Conservation (phyloP, 2,329 filamentous ascomycete genomes). For the Cladophialophora exuberans region DNA sequence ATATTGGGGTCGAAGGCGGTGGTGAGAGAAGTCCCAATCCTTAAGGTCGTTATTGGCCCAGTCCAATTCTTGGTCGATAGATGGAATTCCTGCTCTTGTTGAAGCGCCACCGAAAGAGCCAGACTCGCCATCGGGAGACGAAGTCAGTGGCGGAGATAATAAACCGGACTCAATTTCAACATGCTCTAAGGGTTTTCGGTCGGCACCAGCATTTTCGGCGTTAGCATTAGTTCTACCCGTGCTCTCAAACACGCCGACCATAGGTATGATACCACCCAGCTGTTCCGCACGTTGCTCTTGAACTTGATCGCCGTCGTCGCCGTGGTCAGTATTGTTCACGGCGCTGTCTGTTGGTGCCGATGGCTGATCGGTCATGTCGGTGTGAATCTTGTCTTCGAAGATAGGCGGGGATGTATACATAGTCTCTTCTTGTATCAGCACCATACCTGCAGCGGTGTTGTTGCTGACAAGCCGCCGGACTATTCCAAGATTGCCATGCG, state of each 20-base stretch:
- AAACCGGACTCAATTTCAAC: not conserved
- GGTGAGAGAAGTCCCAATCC: slow-evolving; percentile 31
- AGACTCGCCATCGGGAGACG: slow-evolving; percentile 1
- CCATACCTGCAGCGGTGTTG: slow-evolving; percentile 34
- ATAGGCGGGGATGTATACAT: slow-evolving; percentile 23
- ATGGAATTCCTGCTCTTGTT: slow-evolving; percentile 16
- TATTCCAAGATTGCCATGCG: slow-evolving; percentile 16
- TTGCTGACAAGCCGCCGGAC: slow-evolving; percentile 15
- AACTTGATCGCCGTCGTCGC: slow-evolving; percentile 8
- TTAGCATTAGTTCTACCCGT: not conserved
- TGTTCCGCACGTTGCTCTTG: not conserved
- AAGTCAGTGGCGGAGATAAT: slow-evolving; percentile 6
- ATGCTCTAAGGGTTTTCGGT: not conserved
- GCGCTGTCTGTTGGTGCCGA: not conserved
- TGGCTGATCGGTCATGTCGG: slow-evolving; percentile 1
- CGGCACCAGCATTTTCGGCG: not conserved
- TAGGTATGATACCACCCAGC: not conserved
- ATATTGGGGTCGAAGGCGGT: slow-evolving; percentile 64
- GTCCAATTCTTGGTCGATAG: slow-evolving; percentile 29
- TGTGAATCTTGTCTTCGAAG: slow-evolving; percentile 19
- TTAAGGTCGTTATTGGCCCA: slow-evolving; percentile 20
- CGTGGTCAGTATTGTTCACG: slow-evolving; percentile 1
- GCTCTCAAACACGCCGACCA: not conserved
- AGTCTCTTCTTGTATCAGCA: slow-evolving; percentile 31
- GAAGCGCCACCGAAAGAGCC: not conserved